Evolutionary conservation across 345 rosid genomes (phyloP).

Genomic region (Syzygium grande): DNA sequence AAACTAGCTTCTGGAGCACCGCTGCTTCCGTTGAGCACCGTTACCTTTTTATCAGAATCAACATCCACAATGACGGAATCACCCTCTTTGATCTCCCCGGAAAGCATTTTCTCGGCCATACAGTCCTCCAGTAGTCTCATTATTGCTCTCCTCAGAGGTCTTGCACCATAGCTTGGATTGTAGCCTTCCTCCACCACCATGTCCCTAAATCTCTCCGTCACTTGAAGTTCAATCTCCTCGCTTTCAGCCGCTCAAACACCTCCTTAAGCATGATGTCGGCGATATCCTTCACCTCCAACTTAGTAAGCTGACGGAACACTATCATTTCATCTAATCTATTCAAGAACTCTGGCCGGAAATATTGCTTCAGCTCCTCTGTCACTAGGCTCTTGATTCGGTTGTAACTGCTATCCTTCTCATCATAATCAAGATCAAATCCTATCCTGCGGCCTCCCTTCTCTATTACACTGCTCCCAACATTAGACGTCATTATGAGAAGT

Average conservation of each 20-base stretch:
- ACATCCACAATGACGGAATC: slow-evolving; percentile 39
- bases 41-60: slow-evolving; percentile 33
- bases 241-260: slow-evolving; percentile 33
- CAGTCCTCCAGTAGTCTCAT: slow-evolving; percentile 45
- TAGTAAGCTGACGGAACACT: slow-evolving; percentile 40
- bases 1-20: slow-evolving; percentile 5
- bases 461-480: slow-evolving; percentile 36
- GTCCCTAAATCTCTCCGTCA: slow-evolving; percentile 35
- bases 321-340: slow-evolving; percentile 59
- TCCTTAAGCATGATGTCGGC: slow-evolving; percentile 46
- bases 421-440: slow-evolving; percentile 11
- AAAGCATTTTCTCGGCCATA: slow-evolving; percentile 47
- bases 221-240: slow-evolving; percentile 36
- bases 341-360: slow-evolving; percentile 60
- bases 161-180: slow-evolving; percentile 50
- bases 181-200: slow-evolving; percentile 47
- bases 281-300: slow-evolving; percentile 36
- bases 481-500: slow-evolving; percentile 55
- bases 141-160: slow-evolving; percentile 58
- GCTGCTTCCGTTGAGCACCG: slow-evolving; percentile 13
- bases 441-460: slow-evolving; percentile 16
- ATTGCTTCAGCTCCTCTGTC: slow-evolving; percentile 33
- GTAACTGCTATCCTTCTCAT: slow-evolving; percentile 20
- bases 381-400: slow-evolving; percentile 24
- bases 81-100: slow-evolving; percentile 38